Evolutionary conservation across 257 asterid species (phyloP).

Genomic region (Nicotiana tabacum): DNA sequence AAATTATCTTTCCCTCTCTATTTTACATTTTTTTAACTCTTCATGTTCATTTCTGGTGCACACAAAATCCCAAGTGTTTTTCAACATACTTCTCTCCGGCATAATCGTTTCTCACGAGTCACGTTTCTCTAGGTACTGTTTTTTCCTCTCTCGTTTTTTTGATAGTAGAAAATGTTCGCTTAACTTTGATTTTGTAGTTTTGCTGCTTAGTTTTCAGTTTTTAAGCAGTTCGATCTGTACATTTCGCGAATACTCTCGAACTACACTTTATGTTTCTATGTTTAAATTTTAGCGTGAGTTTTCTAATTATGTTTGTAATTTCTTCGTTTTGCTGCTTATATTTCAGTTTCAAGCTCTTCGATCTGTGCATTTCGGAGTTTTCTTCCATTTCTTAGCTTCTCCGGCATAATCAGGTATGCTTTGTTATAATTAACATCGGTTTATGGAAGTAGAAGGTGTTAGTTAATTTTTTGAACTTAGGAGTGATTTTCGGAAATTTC

Average conservation of each 20-base stretch:
- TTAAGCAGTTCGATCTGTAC: constrained; percentile 29
- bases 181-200: neutral
- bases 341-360: neutral
- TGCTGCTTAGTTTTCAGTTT: constrained; percentile 4
- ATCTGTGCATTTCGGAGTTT: neutral
- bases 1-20: neutral
- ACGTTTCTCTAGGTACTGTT: neutral
- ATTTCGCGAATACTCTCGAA: neutral
- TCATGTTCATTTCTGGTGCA: neutral
- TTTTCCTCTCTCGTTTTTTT: neutral
- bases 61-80: neutral
- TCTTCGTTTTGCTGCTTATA: neutral
- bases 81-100: neutral
- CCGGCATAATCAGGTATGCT: neutral
- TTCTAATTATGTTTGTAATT: neutral
- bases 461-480: neutral
- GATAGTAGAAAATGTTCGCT: neutral
- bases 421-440: neutral
- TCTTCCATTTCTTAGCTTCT: neutral
- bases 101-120: neutral
- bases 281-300: neutral
- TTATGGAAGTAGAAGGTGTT: neutral
- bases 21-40: neutral
- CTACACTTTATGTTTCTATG: neutral
- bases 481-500: neutral